A percentile compares a stretch with the other conserved stretches of the same genome.
Evolutionary conservation across 2,329 filamentous ascomycete species (phyloP).

Genomic region (Hymenoscyphus infarciens): DNA sequence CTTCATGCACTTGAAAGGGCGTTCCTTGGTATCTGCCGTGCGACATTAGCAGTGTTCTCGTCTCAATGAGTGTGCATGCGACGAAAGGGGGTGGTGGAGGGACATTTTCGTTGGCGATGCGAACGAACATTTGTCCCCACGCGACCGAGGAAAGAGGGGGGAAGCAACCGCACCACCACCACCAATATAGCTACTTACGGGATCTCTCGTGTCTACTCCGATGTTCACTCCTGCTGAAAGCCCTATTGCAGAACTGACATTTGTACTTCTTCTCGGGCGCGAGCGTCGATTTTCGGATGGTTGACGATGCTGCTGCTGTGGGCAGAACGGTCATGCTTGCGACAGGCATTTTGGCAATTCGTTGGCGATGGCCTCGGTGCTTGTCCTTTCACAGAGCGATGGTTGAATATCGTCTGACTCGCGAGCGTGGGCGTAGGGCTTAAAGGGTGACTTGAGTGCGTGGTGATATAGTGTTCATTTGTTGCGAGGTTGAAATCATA

Average conservation of each 20-base stretch:
- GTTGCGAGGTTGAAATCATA: constrained; percentile 54
- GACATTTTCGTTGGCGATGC: constrained; percentile 3
- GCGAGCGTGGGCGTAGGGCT: constrained; percentile 53
- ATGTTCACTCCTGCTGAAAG: constrained; percentile 96
- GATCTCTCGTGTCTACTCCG: constrained; percentile 95
- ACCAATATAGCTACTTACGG: constrained; percentile 64
- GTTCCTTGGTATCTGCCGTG: constrained; percentile 86
- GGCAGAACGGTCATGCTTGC: constrained; percentile 54
- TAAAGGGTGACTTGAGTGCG: constrained; percentile 62
- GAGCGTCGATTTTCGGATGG: constrained; percentile 70
- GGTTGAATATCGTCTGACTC: constrained; percentile 38
- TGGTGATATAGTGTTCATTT: constrained; percentile 49
- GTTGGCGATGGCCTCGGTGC: constrained; percentile 11
- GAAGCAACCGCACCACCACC: constrained; percentile 9
- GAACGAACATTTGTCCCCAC: constrained; percentile 16
- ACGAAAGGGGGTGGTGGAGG: constrained; percentile 3
- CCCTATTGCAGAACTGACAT: constrained; percentile 96
- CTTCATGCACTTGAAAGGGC: constrained; percentile 98
- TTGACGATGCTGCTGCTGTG: constrained; percentile 62
- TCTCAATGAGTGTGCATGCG: constrained; percentile 7
- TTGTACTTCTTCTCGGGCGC: constrained; percentile 98
- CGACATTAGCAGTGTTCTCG: constrained; percentile 17
- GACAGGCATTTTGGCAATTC: constrained; percentile 57
- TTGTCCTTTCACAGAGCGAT: constrained; percentile 33
- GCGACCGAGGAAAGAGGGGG: constrained; percentile 27